Conservation (phyloP, 192 early-diverging fungal species). For the Umbelopsis vinacea region DNA sequence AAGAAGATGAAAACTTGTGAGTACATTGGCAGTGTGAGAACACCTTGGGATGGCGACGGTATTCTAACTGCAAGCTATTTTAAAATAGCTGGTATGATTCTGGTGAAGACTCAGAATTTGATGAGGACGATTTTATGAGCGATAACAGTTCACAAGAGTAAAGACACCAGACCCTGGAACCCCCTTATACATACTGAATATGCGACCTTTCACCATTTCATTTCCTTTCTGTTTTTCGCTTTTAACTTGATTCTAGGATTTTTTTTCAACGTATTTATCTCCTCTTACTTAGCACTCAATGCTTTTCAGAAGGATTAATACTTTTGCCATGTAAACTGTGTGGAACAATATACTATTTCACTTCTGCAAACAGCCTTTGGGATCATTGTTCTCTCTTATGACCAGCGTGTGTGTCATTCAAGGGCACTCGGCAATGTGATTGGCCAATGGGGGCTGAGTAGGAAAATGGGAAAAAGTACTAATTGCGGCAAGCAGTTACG, state of each 20-base stretch:
- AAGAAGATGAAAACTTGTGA: slow-evolving; percentile 49
- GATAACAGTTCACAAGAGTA: slow-evolving; percentile 20
- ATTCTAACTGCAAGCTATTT: not conserved
- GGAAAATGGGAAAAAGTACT: not conserved
- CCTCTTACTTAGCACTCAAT: not conserved
- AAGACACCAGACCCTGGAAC: not conserved
- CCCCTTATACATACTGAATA: not conserved
- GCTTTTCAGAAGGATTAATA: not conserved
- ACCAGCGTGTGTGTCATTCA: slow-evolving; percentile 19
- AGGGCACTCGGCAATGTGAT: slow-evolving; percentile 1
- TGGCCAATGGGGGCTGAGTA: slow-evolving; percentile 8
- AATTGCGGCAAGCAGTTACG: too few species aligned
- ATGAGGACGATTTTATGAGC: slow-evolving; percentile 40
- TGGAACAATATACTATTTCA: not conserved
- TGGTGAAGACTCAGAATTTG: slow-evolving; percentile 47
- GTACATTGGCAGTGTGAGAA: slow-evolving; percentile 7
- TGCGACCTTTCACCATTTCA: not conserved
- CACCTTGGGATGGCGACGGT: not conserved
- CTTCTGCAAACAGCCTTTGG: too few species aligned
- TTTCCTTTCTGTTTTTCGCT: not conserved
- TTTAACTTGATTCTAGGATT: not conserved
- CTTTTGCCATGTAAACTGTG: not conserved
- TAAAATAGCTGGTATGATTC: slow-evolving; percentile 38
- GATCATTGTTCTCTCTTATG: not conserved
- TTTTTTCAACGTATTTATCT: too few species aligned